phyloP scores from a whole-genome alignment of 2,329 filamentous ascomycete genomes.

The Pseudogymnoascus sp. region DNA sequence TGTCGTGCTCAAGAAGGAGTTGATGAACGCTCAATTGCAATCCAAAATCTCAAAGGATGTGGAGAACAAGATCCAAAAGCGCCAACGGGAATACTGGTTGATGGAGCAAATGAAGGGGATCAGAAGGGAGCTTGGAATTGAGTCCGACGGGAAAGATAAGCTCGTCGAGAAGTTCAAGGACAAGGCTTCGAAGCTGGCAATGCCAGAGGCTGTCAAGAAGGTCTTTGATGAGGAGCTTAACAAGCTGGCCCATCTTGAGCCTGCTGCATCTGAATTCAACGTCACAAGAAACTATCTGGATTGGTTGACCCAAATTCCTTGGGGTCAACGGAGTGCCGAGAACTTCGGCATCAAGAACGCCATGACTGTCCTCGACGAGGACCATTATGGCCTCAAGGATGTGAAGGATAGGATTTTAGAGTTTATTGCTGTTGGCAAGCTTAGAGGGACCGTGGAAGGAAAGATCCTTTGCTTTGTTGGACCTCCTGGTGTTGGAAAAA shows the following conservation, averaged over 20 bases:
- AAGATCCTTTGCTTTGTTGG: conserved; percentile 98
- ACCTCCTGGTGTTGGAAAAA: conserved; percentile 95
- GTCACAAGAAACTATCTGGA: conserved; percentile 97
- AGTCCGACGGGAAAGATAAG: conserved; percentile 97
- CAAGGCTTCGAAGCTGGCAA: conserved; percentile 84
- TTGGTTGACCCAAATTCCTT: conserved; percentile 97
- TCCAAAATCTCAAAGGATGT: conserved; percentile 98
- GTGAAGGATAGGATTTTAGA: conserved; percentile 98
- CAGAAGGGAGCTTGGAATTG: conserved; percentile 85
- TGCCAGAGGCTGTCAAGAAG: conserved; percentile 94
- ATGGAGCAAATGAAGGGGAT: conserved; percentile 99
- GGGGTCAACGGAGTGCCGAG: conserved; percentile 90
- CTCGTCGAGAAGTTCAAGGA: conserved; percentile 96
- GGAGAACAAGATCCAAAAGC: conserved; percentile 93
- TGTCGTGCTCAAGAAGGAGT: conserved; percentile 90
- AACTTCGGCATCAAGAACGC: conserved; percentile 95
- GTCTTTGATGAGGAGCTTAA: conserved; percentile 98
- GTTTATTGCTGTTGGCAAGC: conserved; percentile 96
- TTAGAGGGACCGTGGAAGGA: conserved; percentile 92
- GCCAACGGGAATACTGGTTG: conserved; percentile 94
- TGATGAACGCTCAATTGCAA: conserved; percentile 95
- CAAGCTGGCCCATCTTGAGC: conserved; percentile 91
- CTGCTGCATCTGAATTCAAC: conserved; percentile 95
- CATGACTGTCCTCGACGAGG: conserved; percentile 83
- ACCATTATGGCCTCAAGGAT: conserved; percentile 94